Conservation (phyloP, 2,329 filamentous ascomycete genomes). For the Neonectria ditissima region DNA sequence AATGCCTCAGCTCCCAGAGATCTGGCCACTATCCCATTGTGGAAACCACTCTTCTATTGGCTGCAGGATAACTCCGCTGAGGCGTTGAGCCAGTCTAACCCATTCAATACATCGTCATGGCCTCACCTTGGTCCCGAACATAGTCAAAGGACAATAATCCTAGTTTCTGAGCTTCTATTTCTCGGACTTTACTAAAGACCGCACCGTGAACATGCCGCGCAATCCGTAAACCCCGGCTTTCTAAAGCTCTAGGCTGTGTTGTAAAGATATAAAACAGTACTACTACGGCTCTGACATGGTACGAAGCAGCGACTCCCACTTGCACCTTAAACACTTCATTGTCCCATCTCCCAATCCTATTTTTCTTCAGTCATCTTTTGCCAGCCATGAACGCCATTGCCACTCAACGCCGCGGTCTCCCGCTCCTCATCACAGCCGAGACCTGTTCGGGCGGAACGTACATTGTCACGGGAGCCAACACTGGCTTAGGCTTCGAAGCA, state of each 20-base stretch:
- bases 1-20: neutral
- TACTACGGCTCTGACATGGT: neutral
- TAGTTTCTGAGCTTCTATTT: too few species aligned
- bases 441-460: constrained; percentile 41
- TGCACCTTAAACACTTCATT: neutral
- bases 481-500: constrained; percentile 55
- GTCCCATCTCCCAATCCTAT: neutral
- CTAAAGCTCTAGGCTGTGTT: neutral
- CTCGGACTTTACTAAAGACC: neutral
- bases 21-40: neutral
- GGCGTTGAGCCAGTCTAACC: neutral
- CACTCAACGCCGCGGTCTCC: constrained; percentile 17
- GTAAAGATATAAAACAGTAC: neutral
- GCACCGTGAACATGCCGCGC: neutral
- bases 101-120: neutral
- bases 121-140: neutral
- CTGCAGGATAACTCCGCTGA: neutral
- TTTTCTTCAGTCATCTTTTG: neutral
- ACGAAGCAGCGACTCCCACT: neutral
- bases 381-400: constrained; percentile 7
- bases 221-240: constrained; percentile 7
- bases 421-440: constrained; percentile 19
- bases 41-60: constrained; percentile 11
- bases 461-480: constrained; percentile 56
- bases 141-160: neutral